phyloP scores from a whole-genome alignment of 768 basidiomycete species.

The Kwoniella shandongensis region DNA sequence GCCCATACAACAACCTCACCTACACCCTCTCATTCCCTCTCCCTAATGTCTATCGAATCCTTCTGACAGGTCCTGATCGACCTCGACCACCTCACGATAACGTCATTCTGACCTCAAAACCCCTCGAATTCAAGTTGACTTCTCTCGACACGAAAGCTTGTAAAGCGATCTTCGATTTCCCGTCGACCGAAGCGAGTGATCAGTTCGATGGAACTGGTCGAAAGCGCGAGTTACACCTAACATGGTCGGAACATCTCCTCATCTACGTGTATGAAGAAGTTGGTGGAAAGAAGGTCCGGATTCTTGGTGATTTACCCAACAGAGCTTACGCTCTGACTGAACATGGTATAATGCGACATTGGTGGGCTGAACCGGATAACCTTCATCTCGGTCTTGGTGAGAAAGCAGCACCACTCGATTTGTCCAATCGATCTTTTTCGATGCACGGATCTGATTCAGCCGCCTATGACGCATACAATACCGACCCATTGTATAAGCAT shows the following conservation, averaged over 20 bases:
- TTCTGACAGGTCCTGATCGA: constrained; percentile 38
- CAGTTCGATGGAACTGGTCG: constrained; percentile 21
- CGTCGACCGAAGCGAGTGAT: constrained; percentile 4
- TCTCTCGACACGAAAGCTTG: constrained; percentile 25
- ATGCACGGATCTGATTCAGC: constrained; percentile 45
- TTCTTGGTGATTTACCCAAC: constrained; percentile 36
- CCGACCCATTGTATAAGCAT: constrained; percentile 53
- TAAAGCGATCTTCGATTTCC: constrained; percentile 28
- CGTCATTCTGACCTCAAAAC: constrained; percentile 20
- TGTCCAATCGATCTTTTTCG: constrained; percentile 36
- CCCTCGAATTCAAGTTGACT: constrained; percentile 20
- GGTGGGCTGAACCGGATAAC: constrained; percentile 26
- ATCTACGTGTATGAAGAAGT: constrained; percentile 29
- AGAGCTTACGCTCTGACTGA: constrained; percentile 42
- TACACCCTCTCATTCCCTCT: constrained; percentile 42
- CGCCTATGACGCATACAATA: constrained; percentile 42
- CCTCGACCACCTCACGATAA: constrained; percentile 48
- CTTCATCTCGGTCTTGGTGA: constrained; percentile 49
- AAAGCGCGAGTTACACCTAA: constrained; percentile 25
- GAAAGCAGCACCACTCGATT: constrained; percentile 46
- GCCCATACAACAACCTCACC: constrained; percentile 29
- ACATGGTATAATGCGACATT: constrained; percentile 40
- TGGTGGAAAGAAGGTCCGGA: constrained; percentile 8
- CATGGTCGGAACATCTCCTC: constrained; percentile 34
- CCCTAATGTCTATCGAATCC: constrained; percentile 33